These are phyloP conservation scores for Saccharum hybrid DNA, from an alignment of 202 grass and related monocot species.

Conservation along the genomic window DNA sequence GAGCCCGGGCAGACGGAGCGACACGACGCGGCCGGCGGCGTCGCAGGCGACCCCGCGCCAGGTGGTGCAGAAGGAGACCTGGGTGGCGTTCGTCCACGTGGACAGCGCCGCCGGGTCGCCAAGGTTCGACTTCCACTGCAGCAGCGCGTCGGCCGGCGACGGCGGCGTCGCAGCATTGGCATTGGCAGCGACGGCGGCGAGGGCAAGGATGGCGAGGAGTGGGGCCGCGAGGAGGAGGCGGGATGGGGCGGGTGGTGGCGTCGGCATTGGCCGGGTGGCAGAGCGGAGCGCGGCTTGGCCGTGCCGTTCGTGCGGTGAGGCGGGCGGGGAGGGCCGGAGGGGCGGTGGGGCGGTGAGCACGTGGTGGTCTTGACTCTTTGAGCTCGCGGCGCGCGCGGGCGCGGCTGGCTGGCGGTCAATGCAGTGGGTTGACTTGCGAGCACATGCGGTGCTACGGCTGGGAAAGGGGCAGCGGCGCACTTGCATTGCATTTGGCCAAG, in stretches of 20 bases:
- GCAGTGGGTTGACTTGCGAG: constrained; percentile 4
- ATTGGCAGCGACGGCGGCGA: background rate
- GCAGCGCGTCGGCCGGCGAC: constrained; percentile 47
- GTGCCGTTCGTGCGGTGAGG: background rate
- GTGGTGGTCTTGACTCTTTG: background rate
- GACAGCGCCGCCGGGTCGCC: constrained; percentile 39
- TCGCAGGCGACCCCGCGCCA: constrained; percentile 62
- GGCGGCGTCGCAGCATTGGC: constrained; percentile 34
- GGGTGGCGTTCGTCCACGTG: constrained; percentile 46
- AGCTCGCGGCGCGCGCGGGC: background rate
- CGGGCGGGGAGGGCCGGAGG: too few species aligned
- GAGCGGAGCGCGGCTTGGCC: background rate
- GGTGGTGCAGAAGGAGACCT: constrained; percentile 27
- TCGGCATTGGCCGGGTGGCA: constrained; percentile 34
- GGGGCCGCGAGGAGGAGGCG: background rate
- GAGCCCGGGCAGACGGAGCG: constrained; percentile 39
- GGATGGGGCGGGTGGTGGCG: background rate
- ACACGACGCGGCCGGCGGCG: constrained; percentile 34
- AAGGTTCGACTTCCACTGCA: constrained; percentile 58
- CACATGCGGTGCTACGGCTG: background rate
- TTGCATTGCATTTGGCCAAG: background rate
- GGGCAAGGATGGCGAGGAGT: background rate
- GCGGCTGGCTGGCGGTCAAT: background rate
- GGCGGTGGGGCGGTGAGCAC: background rate
- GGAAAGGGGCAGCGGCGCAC: background rate